These are phyloP conservation scores for Alternaria solani DNA, from an alignment of 2,329 filamentous ascomycete species.

Conservation along the genomic window DNA sequence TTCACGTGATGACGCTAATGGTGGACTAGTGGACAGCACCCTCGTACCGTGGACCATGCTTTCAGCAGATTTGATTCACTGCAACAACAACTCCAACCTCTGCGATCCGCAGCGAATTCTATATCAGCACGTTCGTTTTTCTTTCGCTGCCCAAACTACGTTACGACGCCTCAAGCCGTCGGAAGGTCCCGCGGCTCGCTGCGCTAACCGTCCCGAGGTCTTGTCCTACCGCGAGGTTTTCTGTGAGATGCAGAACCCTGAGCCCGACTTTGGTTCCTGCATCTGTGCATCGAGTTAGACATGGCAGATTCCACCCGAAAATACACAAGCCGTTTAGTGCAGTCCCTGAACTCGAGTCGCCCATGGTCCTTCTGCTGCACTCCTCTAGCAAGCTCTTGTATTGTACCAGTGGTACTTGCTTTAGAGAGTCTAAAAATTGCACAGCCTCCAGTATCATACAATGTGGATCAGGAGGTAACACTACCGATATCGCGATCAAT, in stretches of 20 bases:
- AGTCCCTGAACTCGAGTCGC: not conserved
- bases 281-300: constrained; percentile 15
- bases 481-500: not conserved
- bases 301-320: not conserved
- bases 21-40: constrained; percentile 7
- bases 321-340: not conserved
- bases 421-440: not conserved
- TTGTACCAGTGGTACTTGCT: constrained; percentile 4
- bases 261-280: constrained; percentile 20
- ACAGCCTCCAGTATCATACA: not conserved
- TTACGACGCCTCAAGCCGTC: not conserved
- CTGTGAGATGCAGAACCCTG: constrained; percentile 12
- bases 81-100: not conserved
- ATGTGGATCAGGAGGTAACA: not conserved
- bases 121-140: not conserved
- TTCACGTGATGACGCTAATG: constrained; percentile 13
- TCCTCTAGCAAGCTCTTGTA: not conserved
- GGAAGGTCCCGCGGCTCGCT: constrained; percentile 3
- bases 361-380: not conserved
- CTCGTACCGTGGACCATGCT: constrained; percentile 1
- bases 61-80: not conserved
- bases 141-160: not conserved
- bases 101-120: constrained; percentile 2
- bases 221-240: constrained; percentile 13
- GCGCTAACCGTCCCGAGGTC: not conserved